Evolutionary conservation across 805 yeast genomes (phyloP), one percentile per base, ranked within the genome.

Genomic region (Nakazawaea populi): DNA sequence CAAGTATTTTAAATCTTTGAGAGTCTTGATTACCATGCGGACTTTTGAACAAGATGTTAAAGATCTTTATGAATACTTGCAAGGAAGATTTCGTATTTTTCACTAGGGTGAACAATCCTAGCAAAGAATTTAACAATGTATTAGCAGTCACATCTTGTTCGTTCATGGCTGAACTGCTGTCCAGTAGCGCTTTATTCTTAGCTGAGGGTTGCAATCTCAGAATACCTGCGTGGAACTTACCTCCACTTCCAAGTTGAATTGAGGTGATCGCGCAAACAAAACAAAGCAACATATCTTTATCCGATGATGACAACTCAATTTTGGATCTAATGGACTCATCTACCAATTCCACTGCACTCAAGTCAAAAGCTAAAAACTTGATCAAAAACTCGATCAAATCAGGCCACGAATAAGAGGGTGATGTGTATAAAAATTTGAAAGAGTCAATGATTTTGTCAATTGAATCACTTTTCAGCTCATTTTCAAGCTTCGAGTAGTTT

Each of bases 291-390:
- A 56, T 46, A 30, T 58, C 56, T 28, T 65, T 67, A 2, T 58
- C 58, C 11, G 52, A 54, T 3, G 57, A 41, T 1, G 62, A 47
- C 11, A 72, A 52, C 1, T 64, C 67, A 31, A 75, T 56, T 14
- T 59, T 54, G 10, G 59, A 55, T 34, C 58, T 65, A 27, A 80
- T 54, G 6, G 63, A 64, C 1, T 62, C 59, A 39, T 67, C 69
- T 29, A 70, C 51, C 0, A 52, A 42, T 0, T 57, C 47, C 24
- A 70, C 51, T 1, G 76, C 62, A 0, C 79, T 70, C 2, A 70
- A 44, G 57, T 80, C 88, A 43, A 70, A 67, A 18, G 74, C 56
- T 4, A 74, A 58, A 55, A 73, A 78, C 2, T 69, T 63, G 1
- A 75, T 54, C 10, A 79, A 57, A 18, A 66, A 56, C 45, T 72